Conservation (phyloP, 2,329 filamentous ascomycete species). For the Pseudogymnoascus sp. region DNA sequence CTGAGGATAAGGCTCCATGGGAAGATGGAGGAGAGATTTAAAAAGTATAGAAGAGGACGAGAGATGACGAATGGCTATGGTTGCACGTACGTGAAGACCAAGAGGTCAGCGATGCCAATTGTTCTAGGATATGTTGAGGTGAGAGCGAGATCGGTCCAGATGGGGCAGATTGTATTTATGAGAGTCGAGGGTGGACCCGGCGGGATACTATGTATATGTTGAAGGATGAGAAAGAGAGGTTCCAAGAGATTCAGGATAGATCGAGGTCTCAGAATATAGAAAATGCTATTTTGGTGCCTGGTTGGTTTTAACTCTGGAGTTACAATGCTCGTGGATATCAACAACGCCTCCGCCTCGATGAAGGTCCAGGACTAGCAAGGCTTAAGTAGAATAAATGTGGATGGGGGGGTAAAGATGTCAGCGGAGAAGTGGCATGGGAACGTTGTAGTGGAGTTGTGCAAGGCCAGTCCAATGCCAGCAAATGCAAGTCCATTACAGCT, state of each 20-base stretch:
- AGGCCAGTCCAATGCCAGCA: neutral
- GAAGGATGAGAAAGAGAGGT: neutral
- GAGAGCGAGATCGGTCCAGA: neutral
- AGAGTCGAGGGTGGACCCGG: slow-evolving; percentile 5
- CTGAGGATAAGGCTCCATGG: slow-evolving; percentile 5
- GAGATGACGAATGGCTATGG: slow-evolving; percentile 5
- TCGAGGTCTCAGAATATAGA: neutral
- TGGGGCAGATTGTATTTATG: slow-evolving; percentile 6
- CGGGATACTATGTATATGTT: neutral
- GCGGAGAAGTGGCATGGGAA: slow-evolving; percentile 7
- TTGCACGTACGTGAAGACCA: slow-evolving; percentile 8
- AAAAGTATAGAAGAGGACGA: slow-evolving; percentile 6
- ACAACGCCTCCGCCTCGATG: slow-evolving; percentile 4
- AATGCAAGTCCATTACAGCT: neutral
- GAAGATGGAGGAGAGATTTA: neutral
- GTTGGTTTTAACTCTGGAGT: slow-evolving; percentile 2
- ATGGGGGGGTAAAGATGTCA: slow-evolving; percentile 3
- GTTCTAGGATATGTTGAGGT: neutral
- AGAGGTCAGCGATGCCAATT: neutral
- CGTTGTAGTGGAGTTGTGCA: slow-evolving; percentile 3
- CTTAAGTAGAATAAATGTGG: slow-evolving; percentile 9
- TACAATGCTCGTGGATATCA: slow-evolving; percentile 5
- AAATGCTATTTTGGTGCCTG: slow-evolving; percentile 9
- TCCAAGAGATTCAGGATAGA: neutral
- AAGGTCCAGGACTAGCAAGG: slow-evolving; percentile 7